Base-by-base conservation (phyloP, 805 yeast species). In the Yarrowia deformans region DNA sequence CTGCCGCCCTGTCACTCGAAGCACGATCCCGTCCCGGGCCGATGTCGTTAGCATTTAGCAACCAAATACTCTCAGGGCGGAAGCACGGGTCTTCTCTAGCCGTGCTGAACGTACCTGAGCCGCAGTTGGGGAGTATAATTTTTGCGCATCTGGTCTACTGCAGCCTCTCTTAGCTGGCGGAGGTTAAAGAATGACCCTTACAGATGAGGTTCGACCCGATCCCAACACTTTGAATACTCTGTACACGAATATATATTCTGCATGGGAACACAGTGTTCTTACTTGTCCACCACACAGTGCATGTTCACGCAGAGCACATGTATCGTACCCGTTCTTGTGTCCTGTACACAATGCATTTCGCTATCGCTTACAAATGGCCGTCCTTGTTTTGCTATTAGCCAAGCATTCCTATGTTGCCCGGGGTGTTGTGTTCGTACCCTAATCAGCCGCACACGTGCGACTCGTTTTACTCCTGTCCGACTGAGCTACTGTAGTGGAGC, bases 361-460 rank as follows among this genome's bases (percentile, higher is more conserved):
- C 29, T 23, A 4, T 23, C 29, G 29, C 29, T 23, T 23, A 23
- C 29, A 23, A 23, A 23, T 23, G 29, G 43, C 10, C 37, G 10
- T 34, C 37, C 37, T 34, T 34, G 37, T 43, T 48, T 23, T 23
- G 14, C 8, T 18, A 54, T 32, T 32, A 54, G 43, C 43, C 58
- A 54, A 35, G 43, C 58, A 54, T 54, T 56, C 63, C 39, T 19
- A n/a, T 42, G 46, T 29, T 29, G 39, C 39, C 35, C 23, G 35
- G 8, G 40, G 37, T 16, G 49, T 42, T 42, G 49, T 56, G 49
- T 56, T 42, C 64, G 49, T 40, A 42, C 39, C 49, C 48, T 56
- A 56, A 39, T 56, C 64, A 56, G 64, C 60, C 60, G 60, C 60
- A 54, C 60, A 54, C 60, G 60, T 54, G 60, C 60, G 45, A 37